Evolutionary conservation across 495 filamentous ascomycete genomes (phyloP).

Genomic region (Penicillium psychrofluorescens): DNA sequence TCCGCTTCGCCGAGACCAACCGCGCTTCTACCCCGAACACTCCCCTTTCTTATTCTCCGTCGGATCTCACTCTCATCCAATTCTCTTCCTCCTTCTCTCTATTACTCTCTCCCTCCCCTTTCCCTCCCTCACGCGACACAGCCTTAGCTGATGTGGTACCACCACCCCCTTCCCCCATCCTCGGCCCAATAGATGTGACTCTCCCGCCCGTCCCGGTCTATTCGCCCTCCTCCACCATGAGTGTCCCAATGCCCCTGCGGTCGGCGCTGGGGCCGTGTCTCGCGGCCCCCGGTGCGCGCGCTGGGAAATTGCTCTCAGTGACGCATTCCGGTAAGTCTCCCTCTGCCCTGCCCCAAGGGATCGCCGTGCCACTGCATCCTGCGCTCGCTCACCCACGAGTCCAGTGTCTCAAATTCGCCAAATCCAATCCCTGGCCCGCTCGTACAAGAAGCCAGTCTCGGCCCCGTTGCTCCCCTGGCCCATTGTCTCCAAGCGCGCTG

Average conservation of each 20-base stretch:
- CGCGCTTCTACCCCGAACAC: no score
- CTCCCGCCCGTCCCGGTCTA: constrained; percentile 1
- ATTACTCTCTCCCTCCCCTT: not conserved
- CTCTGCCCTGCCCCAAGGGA: not conserved
- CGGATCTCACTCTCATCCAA: no score
- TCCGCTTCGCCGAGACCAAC: not conserved
- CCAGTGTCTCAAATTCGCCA: constrained; percentile 12
- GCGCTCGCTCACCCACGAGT: not conserved
- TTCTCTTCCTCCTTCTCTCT: not conserved
- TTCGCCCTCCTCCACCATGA: constrained; percentile 16
- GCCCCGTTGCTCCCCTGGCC: constrained; percentile 9
- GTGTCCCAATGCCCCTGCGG: constrained; percentile 22
- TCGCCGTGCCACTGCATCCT: no score
- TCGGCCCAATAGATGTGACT: constrained; percentile 1
- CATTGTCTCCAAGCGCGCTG: constrained; percentile 14
- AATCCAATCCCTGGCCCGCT: constrained; percentile 3
- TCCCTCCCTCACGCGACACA: not conserved
- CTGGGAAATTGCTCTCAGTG: constrained; percentile 16
- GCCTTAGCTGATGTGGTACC: constrained; percentile 4
- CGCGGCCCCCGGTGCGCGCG: constrained; percentile 14
- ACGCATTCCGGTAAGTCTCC: constrained; percentile 19
- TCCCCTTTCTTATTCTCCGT: no score
- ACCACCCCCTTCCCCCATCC: not conserved
- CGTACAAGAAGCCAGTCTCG: constrained; percentile 1
- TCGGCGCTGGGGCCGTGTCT: constrained; percentile 27